These are phyloP conservation scores for Setaria italica DNA, from an alignment of 202 grass and related monocot genomes.

Conservation along the genomic window DNA sequence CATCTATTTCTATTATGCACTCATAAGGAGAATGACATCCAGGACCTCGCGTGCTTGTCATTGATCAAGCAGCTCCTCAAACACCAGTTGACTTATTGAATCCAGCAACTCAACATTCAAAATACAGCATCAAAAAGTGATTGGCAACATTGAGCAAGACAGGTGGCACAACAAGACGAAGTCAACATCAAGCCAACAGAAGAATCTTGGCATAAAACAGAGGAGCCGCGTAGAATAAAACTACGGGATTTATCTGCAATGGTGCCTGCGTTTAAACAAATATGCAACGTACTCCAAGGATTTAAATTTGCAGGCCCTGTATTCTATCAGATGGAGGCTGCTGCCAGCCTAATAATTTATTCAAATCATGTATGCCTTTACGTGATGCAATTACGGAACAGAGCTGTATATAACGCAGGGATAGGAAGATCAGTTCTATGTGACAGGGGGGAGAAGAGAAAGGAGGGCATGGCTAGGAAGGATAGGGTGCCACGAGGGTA, in stretches of 20 bases:
- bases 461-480: conserved; percentile 51
- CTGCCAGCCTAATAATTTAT: background rate
- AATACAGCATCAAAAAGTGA: background rate
- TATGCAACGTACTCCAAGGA: background rate
- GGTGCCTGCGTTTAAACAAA: background rate
- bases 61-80: background rate
- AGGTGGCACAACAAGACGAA: background rate
- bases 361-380: background rate
- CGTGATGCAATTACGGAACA: background rate
- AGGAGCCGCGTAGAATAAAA: background rate
- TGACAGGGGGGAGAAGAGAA: background rate
- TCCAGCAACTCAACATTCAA: background rate
- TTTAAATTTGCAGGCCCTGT: background rate
- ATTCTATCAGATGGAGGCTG: background rate
- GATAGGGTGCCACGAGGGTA: conserved; percentile 59
- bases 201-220: background rate
- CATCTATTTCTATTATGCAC: background rate
- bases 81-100: background rate
- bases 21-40: background rate
- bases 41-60: background rate
- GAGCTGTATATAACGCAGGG: conserved; percentile 28
- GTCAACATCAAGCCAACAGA: background rate
- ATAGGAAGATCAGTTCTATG: background rate
- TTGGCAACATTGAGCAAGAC: background rate
- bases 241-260: background rate